Base-by-base conservation (phyloP, 192 early-diverging fungal species). In the Podila verticillata region DNA sequence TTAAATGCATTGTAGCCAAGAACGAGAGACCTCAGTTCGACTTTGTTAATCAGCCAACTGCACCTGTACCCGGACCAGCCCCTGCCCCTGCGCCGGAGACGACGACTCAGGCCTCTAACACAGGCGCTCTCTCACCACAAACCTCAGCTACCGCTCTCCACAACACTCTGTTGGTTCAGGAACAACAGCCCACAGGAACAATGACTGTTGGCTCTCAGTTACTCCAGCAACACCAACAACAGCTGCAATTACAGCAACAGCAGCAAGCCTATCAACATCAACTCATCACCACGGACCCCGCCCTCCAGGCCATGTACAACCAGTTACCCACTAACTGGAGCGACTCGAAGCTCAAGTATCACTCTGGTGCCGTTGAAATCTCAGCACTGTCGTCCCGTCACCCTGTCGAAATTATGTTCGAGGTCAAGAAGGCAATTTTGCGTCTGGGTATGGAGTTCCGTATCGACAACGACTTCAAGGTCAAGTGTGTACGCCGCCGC, bases 301-400 rank as follows among this genome's bases (percentile, higher is more conserved):
- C 74, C 9, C 32, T 68, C 34, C 74, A 75, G 29, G 62, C 64
- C 8, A 62, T 84, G 12, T 57, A 70, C 8, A 44, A 30, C 1
- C 30, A 36, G 31, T 44, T 81, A 28, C 74, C 82, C 4, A 39
- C 56, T 39, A 66, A 51, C 59, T 82, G 81, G 63, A 70, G 72
- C 5, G 83, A 90, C 49, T 85, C 86, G 48, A 90, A 93, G 65
- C 88, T 94, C 80, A 89, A 90, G 34, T 86, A 87, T 57, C 91
- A 93, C 72, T 91, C 91, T 60, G 93, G 93, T 62, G 93, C 90
- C 8, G 90, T 94, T 2, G 92, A 93, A 48, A 88, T 91, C 24
- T 85, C 87, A 48, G 92, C 92, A 6, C 82, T 94, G 61, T 92
- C 92, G 22, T 86, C 88, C 30, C 74, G 89, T 59, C 78, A 88